phyloP scores from a whole-genome alignment of 495 filamentous ascomycete species.

The Letharia lupina region DNA sequence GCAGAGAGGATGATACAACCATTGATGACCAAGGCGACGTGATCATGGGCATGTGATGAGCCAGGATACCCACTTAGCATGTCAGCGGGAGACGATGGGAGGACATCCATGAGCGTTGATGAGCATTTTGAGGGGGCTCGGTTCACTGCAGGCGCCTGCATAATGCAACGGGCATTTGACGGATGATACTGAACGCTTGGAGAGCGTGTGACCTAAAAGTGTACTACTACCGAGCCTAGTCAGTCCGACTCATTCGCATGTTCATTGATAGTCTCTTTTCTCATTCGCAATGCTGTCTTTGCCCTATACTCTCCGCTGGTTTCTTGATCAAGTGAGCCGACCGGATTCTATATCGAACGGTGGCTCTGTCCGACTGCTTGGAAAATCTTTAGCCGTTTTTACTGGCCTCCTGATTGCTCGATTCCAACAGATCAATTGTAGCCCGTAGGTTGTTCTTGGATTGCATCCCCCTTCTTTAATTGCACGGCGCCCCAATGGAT shows the following conservation, averaged over 20 bases:
- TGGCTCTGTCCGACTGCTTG: no score
- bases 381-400: not conserved
- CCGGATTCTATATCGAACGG: no score
- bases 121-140: not conserved
- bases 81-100: not conserved
- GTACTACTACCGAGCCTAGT: not conserved
- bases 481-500: no score
- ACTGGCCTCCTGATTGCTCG: not conserved
- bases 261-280: not conserved
- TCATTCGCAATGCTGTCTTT: not conserved
- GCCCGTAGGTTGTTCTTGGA: not conserved
- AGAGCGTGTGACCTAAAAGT: not conserved
- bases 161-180: not conserved
- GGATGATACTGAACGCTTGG: not conserved
- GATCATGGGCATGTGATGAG: slow-evolving; percentile 17
- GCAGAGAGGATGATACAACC: not conserved
- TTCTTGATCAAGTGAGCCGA: no score
- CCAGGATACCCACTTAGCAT: not conserved
- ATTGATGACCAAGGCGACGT: slow-evolving; percentile 13
- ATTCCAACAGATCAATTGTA: not conserved
- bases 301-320: not conserved
- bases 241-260: not conserved
- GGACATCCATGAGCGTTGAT: not conserved
- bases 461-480: not conserved
- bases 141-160: not conserved